Base-by-base conservation (phyloP, 768 basidiomycete genomes). In the Russula compacta region DNA sequence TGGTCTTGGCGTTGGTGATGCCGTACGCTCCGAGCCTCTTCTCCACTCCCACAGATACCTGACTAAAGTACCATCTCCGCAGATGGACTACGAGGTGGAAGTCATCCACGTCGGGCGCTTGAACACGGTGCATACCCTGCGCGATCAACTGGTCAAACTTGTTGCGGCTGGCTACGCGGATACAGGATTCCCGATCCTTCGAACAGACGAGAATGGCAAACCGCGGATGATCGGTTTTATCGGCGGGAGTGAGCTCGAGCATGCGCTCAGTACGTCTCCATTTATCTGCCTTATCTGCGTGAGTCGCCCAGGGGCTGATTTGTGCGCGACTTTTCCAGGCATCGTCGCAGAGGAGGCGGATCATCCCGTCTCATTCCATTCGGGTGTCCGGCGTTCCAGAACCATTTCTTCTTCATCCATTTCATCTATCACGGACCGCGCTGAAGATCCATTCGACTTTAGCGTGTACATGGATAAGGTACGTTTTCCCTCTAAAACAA, bases 391-490 rank as follows among this genome's bases (percentile, higher is more conserved):
- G 61, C 24, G 62, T 72, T 63, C 72, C 73, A 39, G 68, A 65
- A n/a, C 56, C 17, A 67, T 79, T 29, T 70, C 79, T 53, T 75
- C 79, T 32, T 78, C 85, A n/a, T 86, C 84, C 0, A 71, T 83
- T 39, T 83, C 85, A 8, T 87, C 88, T 0, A 69, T 86, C 6
- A 61, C 60, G 8, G 70, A 72, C 21, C 47, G 57, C 32, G 69
- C 69, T 4, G 57, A 70, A 32, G 86, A 91, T 69, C 80, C 81
- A 9, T 85, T 84, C 68, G 89, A 95, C 69, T 91, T 94, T 64
- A 89, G 86, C 59, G 77, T 84, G 24, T 98, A 92, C 70, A 94
- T 95, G 83, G 92, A 97, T 70, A 83, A 92, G 76, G 92, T 90
- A 21, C 6, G 17, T 48, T 35, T 52, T 17, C 56, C 10, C 53